Evolutionary conservation across 1,284 basidiomycete species (phyloP), one percentile per base, ranked within the genome.

Genomic region (Polyporus tsugae): DNA sequence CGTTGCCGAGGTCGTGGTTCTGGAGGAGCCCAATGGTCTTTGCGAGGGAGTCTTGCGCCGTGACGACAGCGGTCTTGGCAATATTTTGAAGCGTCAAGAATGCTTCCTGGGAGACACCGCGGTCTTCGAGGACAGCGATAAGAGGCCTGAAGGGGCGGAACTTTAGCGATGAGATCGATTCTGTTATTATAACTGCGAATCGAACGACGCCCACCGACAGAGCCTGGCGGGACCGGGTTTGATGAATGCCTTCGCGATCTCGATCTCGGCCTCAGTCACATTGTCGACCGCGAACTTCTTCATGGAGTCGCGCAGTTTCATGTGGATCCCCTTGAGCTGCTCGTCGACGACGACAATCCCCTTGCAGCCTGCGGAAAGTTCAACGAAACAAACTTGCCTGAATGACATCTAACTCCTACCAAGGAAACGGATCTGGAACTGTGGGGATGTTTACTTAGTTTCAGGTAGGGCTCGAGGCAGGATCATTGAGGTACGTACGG

Each of bases 401-500:
- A 4, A 13, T 22, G 5, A 49, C 3, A 25, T 1, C n/a, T 25
- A 25, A 25, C 46, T 49, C 71, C 15, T 62, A 63, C 92, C 93
- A 17, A 93, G 78, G 74, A 94, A 91, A 57, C 93, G 87, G 62
- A 95, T 91, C 79, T 92, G 91, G 76, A 88, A 92, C 87, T 91
- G 33, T 3, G 64, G 33, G 29, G 11, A 35, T 19, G 13, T 10
- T 25, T 49, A 25, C 7, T 52, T 19, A 58, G 41, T 13, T 19
- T 4, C 15, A 57, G n/a, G 4, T 13, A 29, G 1, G 0, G 7
- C 39, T 7, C 5, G 17, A 57, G 33, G 25, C 29, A 53, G 29
- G 2, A 36, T 6, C 9, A 39, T 11, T 3, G 22, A 42, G 17
- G 46, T 1, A 82, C 86, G 79, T 71, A 91, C 90, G 6, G 86